These are phyloP conservation scores for Globisporangium carolinianum DNA, from an alignment of 352 stramenopile genomes.

Conservation along the genomic window DNA sequence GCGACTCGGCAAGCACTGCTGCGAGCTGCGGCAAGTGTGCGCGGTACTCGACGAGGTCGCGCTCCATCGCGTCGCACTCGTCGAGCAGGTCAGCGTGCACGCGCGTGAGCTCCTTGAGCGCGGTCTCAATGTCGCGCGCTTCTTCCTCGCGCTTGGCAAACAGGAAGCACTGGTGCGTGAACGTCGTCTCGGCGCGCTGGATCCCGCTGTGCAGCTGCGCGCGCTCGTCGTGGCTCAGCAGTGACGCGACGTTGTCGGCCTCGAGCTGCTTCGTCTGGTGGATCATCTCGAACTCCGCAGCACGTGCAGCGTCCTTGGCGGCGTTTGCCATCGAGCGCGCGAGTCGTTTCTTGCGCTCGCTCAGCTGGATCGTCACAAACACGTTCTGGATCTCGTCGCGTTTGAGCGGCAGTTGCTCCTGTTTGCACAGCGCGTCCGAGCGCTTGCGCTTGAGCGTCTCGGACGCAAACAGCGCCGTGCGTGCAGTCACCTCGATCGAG, in stretches of 20 bases:
- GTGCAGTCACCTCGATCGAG: slow-evolving; percentile 47
- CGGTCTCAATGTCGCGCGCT: slow-evolving; percentile 54
- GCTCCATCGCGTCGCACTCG: slow-evolving; percentile 55
- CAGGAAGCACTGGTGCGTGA: slow-evolving; percentile 63
- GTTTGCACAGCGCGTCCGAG: slow-evolving; percentile 50
- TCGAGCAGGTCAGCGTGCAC: slow-evolving; percentile 59
- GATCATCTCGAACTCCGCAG: slow-evolving; percentile 47
- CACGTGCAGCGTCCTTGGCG: slow-evolving; percentile 34
- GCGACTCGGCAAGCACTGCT: slow-evolving; percentile 26
- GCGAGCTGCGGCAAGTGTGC: slow-evolving; percentile 42
- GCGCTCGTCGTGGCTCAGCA: slow-evolving; percentile 31
- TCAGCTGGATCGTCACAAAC: slow-evolving; percentile 64
- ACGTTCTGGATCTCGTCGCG: slow-evolving; percentile 60
- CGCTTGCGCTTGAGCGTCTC: slow-evolving; percentile 45
- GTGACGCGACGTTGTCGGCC: slow-evolving; percentile 29
- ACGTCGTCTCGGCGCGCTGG: slow-evolving; percentile 26
- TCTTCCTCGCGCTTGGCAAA: slow-evolving; percentile 71
- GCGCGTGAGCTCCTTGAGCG: slow-evolving; percentile 54
- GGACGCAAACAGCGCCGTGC: slow-evolving; percentile 34
- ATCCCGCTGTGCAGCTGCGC: slow-evolving; percentile 33
- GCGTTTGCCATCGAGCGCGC: slow-evolving; percentile 37
- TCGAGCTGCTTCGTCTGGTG: slow-evolving; percentile 37
- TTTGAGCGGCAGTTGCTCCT: slow-evolving; percentile 50
- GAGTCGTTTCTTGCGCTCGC: slow-evolving; percentile 57
- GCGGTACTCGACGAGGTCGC: slow-evolving; percentile 41